Evolutionary conservation across 2,329 filamentous ascomycete species (phyloP).

Genomic region (Fusarium torulosum): DNA sequence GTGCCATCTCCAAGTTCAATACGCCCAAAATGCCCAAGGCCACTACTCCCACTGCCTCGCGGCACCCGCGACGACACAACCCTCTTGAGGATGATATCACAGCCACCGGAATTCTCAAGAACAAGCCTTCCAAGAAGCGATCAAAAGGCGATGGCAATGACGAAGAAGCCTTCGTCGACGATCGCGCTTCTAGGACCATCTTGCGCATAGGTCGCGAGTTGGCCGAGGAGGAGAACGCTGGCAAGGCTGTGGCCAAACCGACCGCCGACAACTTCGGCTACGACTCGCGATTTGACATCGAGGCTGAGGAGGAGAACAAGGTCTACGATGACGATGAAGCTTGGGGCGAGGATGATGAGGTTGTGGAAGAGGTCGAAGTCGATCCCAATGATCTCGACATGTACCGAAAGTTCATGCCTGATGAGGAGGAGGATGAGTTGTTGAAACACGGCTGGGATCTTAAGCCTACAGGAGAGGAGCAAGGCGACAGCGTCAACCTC

Average conservation of each 20-base stretch:
- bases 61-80: conserved; percentile 80
- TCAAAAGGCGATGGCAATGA: conserved; percentile 71
- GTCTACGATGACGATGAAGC: conserved; percentile 69
- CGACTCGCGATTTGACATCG: conserved; percentile 77
- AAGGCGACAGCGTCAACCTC: conserved; percentile 77
- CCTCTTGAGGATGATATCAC: conserved; percentile 90
- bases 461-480: conserved; percentile 60
- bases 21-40: conserved; percentile 81
- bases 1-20: conserved; percentile 33
- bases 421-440: conserved; percentile 79
- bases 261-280: conserved; percentile 77
- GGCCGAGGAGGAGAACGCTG: conserved; percentile 77
- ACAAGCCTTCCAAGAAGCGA: conserved; percentile 79
- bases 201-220: conserved; percentile 90
- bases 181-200: conserved; percentile 89
- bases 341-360: conserved; percentile 84
- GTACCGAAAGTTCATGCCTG: conserved; percentile 90
- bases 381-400: conserved; percentile 90
- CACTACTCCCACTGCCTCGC: conserved; percentile 67
- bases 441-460: conserved; percentile 73
- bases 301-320: conserved; percentile 60
- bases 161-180: conserved; percentile 82
- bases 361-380: conserved; percentile 79
- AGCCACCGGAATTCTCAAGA: conserved; percentile 76
- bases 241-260: conserved; percentile 57